Conservation (phyloP, 106 monocot species). For the Vanilla planifolia region DNA sequence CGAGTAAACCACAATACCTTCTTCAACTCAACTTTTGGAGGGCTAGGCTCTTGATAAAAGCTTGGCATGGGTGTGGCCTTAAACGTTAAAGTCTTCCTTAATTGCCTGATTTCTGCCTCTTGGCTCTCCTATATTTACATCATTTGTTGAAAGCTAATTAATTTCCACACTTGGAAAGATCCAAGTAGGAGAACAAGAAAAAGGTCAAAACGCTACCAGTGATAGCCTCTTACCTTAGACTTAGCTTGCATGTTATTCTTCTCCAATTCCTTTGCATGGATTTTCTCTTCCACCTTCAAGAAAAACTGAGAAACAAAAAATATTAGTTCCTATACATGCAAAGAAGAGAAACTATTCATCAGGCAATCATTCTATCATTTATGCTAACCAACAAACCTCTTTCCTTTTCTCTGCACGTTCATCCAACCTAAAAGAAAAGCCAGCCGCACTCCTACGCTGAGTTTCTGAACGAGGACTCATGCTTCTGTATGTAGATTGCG, state of each 20-base stretch:
- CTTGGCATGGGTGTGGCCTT: slow-evolving; percentile 95
- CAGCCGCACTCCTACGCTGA: slow-evolving; percentile 31
- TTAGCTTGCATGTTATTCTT: slow-evolving; percentile 75
- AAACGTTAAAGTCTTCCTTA: slow-evolving; percentile 85
- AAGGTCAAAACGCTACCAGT: slow-evolving; percentile 2
- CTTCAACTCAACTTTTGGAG: slow-evolving; percentile 80
- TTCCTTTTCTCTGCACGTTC: slow-evolving; percentile 94
- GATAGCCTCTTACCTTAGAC: slow-evolving; percentile 50
- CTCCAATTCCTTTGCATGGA: slow-evolving; percentile 78
- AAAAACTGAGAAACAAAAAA: slow-evolving; percentile 53
- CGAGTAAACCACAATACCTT: too few relatives aligned
- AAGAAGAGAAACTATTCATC: not conserved
- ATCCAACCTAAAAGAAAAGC: slow-evolving; percentile 73
- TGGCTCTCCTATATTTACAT: slow-evolving; percentile 60
- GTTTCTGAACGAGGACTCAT: slow-evolving; percentile 16
- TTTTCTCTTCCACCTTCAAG: slow-evolving; percentile 87
- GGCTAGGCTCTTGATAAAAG: slow-evolving; percentile 85
- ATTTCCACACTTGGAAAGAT: not conserved
- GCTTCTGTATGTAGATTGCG: slow-evolving; percentile 23
- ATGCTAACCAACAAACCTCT: slow-evolving; percentile 37
- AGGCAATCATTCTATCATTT: not conserved
- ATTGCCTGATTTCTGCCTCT: slow-evolving; percentile 82
- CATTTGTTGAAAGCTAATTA: slow-evolving; percentile 5
- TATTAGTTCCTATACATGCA: not conserved
- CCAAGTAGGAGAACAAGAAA: not conserved